Evolutionary conservation across 2,329 filamentous ascomycete species (phyloP).

Genomic region (Fusarium pseudoanthophilum): DNA sequence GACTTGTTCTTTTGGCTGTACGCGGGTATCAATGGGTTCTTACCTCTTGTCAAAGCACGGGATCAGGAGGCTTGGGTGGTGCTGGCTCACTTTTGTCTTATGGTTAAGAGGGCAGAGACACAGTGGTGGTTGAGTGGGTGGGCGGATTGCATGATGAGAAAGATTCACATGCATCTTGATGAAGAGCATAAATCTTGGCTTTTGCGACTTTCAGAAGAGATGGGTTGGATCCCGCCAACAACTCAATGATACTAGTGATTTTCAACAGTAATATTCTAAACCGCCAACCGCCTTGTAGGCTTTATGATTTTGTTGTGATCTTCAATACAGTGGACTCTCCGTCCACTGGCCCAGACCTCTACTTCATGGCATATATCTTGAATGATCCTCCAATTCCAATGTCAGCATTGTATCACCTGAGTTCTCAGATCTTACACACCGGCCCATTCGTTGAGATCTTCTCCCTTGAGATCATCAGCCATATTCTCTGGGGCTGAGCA

Average conservation of each 20-base stretch:
- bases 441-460: neutral
- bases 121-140: neutral
- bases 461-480: neutral
- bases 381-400: neutral
- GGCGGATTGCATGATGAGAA: neutral
- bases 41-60: neutral
- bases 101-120: neutral
- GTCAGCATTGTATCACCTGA: neutral
- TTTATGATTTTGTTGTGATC: accelerated
- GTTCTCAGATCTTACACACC: neutral
- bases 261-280: accelerated
- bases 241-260: neutral
- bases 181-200: neutral
- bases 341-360: neutral
- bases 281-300: accelerated
- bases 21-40: neutral
- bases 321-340: no score
- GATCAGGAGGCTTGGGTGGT: neutral
- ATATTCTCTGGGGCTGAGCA: neutral
- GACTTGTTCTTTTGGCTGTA: slow-evolving; percentile 1
- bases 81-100: neutral
- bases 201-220: neutral
- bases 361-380: neutral
- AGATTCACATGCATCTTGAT: neutral
- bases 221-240: neutral